Percentiles rank a stretch among this genome's conserved stretches.
phyloP scores from a whole-genome alignment of 257 asterid genomes.

The Paulownia fortunei region DNA sequence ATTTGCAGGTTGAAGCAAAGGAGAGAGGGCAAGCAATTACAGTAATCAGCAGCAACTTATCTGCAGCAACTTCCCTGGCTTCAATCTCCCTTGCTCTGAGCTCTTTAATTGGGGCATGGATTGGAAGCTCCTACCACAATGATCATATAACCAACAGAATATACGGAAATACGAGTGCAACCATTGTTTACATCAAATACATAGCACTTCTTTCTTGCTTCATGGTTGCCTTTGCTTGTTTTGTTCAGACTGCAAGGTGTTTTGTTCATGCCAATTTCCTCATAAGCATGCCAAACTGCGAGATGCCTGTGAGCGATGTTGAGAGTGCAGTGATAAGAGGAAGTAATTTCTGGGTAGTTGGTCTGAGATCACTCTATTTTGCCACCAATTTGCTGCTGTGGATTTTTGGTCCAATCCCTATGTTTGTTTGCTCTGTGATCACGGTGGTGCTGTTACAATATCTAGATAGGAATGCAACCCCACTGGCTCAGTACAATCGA shows the following conservation, averaged over 20 bases:
- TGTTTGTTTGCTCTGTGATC: slow-evolving; percentile 46
- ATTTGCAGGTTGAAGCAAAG: slow-evolving; percentile 46
- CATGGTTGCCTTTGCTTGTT: slow-evolving; percentile 54
- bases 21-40: slow-evolving; percentile 50
- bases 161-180: slow-evolving; percentile 51
- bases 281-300: slow-evolving; percentile 54
- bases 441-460: slow-evolving; percentile 41
- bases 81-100: slow-evolving; percentile 53
- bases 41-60: slow-evolving; percentile 43
- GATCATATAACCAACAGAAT: slow-evolving; percentile 38
- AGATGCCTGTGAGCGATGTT: slow-evolving; percentile 40
- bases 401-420: slow-evolving; percentile 64
- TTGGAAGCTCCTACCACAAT: slow-evolving; percentile 46
- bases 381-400: slow-evolving; percentile 58
- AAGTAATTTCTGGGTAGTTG: slow-evolving; percentile 58
- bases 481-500: slow-evolving; percentile 36
- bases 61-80: slow-evolving; percentile 56
- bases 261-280: slow-evolving; percentile 57
- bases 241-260: slow-evolving; percentile 52
- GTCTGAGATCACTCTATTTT: slow-evolving; percentile 55
- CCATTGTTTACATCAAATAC: slow-evolving; percentile 44
- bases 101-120: slow-evolving; percentile 61
- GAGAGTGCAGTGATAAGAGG: slow-evolving; percentile 49
- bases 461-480: slow-evolving; percentile 41
- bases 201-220: slow-evolving; percentile 47